Base-by-base conservation (phyloP, 2,329 filamentous ascomycete genomes). In the Neonectria sp. region DNA sequence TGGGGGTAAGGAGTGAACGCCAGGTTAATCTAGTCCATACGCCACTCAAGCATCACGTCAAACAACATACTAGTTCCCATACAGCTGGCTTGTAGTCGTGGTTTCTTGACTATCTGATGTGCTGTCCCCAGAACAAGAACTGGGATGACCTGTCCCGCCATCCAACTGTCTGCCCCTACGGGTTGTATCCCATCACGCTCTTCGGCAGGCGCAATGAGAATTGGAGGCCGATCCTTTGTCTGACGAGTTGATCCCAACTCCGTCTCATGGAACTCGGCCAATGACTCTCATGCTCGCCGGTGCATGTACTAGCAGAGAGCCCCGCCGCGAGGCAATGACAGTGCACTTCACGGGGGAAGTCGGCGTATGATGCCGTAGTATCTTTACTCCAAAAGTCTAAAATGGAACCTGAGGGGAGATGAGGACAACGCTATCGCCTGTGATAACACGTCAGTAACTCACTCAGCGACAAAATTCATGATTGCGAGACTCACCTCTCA, bases 351-450 rank as follows among this genome's bases (percentile, higher is more conserved):
- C 35, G 21, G 53, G 51, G 51, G 31, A 56, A 21, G 4, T 55
- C 25, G 27, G 45, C 31, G 46, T 57, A 55, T 31, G 35, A 59
- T 61, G 48, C 33, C 57, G 24, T 43, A 25, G 37, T 53, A 56
- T 51, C 48, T 27, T 45, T 35, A 33, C 12, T 67, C 27, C 48
- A 27, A 7, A 25, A 43, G 61, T 59, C 77, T 74, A 85, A 70
- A 83, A 82, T 2, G 84, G 82, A 48, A 80, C 85, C 73, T 89
- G 87, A 15, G 91, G 91, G 61, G 91, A 92, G 75, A 92, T 92
- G 75, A 93, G 85, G 67, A 93, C 90, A 60, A 93, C 91, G 66
- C 91, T 93, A 75, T 93, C 91, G 71, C 91, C 91, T 93, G 24
- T 40, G 49, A 29, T 55, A 24, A 24, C 21, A 31, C 61, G 69